Percentiles rank a stretch among this genome's conserved stretches.
These are phyloP conservation scores for Lasiodiplodia hormozganensis DNA, from an alignment of 2,329 filamentous ascomycete species.

Conservation along the genomic window DNA sequence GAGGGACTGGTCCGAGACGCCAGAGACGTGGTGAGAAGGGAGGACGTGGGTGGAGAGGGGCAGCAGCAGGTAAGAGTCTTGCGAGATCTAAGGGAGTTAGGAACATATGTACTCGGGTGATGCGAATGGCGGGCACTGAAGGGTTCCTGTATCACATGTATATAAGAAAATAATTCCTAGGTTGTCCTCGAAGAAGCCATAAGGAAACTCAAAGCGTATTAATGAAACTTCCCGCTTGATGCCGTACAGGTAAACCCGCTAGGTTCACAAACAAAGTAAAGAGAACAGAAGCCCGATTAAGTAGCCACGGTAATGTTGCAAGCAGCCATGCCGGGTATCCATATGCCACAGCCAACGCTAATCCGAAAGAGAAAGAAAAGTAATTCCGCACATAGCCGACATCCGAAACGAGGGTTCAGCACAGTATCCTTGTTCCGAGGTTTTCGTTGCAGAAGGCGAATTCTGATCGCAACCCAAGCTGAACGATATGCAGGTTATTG, in stretches of 20 bases:
- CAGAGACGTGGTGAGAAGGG: conserved; percentile 7
- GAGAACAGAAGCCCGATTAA: background rate
- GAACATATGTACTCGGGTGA: background rate
- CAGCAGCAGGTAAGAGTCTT: conserved; percentile 13
- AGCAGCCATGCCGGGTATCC: conserved; percentile 20
- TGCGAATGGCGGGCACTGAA: background rate
- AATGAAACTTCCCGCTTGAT: background rate
- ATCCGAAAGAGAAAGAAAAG: conserved; percentile 4
- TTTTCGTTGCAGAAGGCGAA: background rate
- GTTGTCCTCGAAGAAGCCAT: background rate
- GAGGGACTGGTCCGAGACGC: conserved; percentile 29
- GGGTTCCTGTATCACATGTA: background rate
- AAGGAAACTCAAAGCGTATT: background rate
- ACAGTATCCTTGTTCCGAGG: background rate
- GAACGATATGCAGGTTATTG: background rate
- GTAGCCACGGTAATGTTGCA: conserved; percentile 4
- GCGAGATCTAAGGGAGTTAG: conserved; percentile 24
- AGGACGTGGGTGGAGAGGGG: conserved; percentile 12
- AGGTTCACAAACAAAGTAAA: background rate
- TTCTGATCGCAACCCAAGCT: background rate
- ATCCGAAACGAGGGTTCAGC: background rate
- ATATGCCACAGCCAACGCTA: background rate
- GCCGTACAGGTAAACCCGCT: background rate
- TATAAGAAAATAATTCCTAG: background rate
- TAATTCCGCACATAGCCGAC: background rate